A percentile compares a stretch with the other conserved stretches of the same genome.
Evolutionary conservation across 768 basidiomycete species (phyloP).

Genomic region (Flagelloscypha sp.): DNA sequence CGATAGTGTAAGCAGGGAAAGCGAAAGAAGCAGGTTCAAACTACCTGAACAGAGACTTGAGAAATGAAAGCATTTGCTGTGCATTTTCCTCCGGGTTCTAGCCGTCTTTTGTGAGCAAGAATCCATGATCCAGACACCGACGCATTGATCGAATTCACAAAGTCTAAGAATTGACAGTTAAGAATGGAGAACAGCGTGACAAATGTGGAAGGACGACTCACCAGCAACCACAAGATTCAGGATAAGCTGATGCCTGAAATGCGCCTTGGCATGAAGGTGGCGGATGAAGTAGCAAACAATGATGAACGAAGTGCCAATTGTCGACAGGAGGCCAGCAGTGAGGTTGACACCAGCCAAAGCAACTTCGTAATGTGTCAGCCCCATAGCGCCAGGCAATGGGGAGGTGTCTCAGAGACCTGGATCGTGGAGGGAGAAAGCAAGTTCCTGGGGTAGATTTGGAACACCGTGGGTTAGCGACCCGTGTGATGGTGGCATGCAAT

Average conservation of each 20-base stretch:
- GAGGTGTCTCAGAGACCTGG: too few relatives aligned
- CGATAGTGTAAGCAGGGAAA: background rate
- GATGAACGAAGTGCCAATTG: slow-evolving; percentile 9
- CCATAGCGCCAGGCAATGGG: too few relatives aligned
- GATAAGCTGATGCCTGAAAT: slow-evolving; percentile 12
- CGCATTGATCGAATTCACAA: slow-evolving; percentile 7
- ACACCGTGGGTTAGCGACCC: too few relatives aligned
- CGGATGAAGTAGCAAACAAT: slow-evolving; percentile 10
- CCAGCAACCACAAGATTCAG: slow-evolving; percentile 11
- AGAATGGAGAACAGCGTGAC: too few relatives aligned
- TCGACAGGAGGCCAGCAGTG: slow-evolving; percentile 6
- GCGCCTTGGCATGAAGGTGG: slow-evolving; percentile 3
- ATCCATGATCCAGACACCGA: slow-evolving; percentile 10
- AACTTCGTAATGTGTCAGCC: too few relatives aligned
- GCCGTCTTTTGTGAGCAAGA: slow-evolving; percentile 1
- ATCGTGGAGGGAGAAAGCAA: too few relatives aligned
- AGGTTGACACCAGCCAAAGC: slow-evolving; percentile 26
- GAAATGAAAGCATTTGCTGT: background rate
- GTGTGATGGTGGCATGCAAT: too few relatives aligned
- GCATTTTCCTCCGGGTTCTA: slow-evolving; percentile 1
- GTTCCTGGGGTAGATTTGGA: too few relatives aligned
- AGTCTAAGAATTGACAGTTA: too few relatives aligned
- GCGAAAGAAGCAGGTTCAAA: background rate
- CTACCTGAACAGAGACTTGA: background rate
- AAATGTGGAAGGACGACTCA: background rate